Base-by-base conservation (phyloP, 2,329 filamentous ascomycete genomes). In the Xylariaceae sp. region DNA sequence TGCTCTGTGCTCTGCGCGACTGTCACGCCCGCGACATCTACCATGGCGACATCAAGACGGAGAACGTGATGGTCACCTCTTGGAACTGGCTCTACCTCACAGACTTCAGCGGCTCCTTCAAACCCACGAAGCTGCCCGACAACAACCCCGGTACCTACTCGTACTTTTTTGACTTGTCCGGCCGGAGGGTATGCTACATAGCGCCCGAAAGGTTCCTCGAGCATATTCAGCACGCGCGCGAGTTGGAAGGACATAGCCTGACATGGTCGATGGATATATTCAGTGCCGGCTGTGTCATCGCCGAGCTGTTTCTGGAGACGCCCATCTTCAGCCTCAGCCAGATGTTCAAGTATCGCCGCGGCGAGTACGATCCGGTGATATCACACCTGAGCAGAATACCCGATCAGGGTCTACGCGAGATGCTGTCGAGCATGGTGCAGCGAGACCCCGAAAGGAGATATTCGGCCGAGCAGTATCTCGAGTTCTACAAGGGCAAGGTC, bases 21-120 rank as follows among this genome's bases (percentile, higher is more conserved):
- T 95, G 87, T 50, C 92, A 98, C 58, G 72, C 83, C 18, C 75
- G 83, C 29, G 85, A 93, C 50, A 72, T 98, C 32, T 96, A 89
- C 56, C 92, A 98, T 56, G 93, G 92, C 37, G 93, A 98, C 54
- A 96, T 98, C 66, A 98, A 98, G 67, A 92, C 90, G 2, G 90
- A 98, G 60, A 98, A 98, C 51, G 78, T 94, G 22, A 68, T 98
- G 30, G 90, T 98, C 32, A 98, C 92, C 0, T 96, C 92, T 5
- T 98, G 92, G 92, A 95, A 96, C 63, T 98, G 93, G 92, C 72
- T 98, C 2, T 98, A 96, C 56, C 72, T 98, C 23, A 82, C 89
- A n/a, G 92, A 98, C 58, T 98, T 96, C 57, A 94, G 90, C 4
- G 88, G 90, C 0, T 82, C 85, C 0, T 96, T 94, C 65, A 98